phyloP scores from a whole-genome alignment of 2,329 filamentous ascomycete genomes.

The Apiospora rasikravindrae region DNA sequence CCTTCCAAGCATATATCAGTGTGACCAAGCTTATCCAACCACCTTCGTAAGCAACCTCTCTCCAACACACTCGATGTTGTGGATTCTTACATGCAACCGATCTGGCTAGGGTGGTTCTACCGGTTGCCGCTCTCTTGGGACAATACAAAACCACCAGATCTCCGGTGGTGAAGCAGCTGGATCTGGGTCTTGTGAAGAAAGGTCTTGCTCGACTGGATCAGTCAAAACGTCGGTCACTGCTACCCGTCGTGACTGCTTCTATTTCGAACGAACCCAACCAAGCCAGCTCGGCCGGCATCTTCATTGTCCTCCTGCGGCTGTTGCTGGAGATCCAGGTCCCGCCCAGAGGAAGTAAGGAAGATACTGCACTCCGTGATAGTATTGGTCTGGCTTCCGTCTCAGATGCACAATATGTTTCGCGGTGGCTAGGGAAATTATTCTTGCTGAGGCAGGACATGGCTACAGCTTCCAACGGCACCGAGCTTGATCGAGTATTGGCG shows the following conservation, averaged over 20 bases:
- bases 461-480: constrained; percentile 31
- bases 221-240: constrained; percentile 70
- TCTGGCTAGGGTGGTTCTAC: constrained; percentile 69
- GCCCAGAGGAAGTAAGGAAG: constrained; percentile 77
- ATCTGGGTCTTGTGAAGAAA: constrained; percentile 87
- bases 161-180: constrained; percentile 82
- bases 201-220: constrained; percentile 61
- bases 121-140: constrained; percentile 81
- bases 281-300: constrained; percentile 63
- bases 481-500: constrained; percentile 35
- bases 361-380: constrained; percentile 67
- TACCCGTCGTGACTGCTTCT: constrained; percentile 73
- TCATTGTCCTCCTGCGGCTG: constrained; percentile 82
- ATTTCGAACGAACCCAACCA: constrained; percentile 65
- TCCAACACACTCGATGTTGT: constrained; percentile 19
- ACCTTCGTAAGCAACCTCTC: constrained; percentile 46
- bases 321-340: constrained; percentile 76
- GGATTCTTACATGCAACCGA: not conserved
- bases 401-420: constrained; percentile 76
- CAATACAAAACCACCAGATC: constrained; percentile 85
- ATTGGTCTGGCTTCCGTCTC: constrained; percentile 69
- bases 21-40: constrained; percentile 61
- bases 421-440: constrained; percentile 79
- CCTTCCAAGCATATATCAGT: constrained; percentile 56
- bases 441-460: constrained; percentile 61